Conservation (phyloP, 768 basidiomycete species). For the Lactarius sp. region DNA sequence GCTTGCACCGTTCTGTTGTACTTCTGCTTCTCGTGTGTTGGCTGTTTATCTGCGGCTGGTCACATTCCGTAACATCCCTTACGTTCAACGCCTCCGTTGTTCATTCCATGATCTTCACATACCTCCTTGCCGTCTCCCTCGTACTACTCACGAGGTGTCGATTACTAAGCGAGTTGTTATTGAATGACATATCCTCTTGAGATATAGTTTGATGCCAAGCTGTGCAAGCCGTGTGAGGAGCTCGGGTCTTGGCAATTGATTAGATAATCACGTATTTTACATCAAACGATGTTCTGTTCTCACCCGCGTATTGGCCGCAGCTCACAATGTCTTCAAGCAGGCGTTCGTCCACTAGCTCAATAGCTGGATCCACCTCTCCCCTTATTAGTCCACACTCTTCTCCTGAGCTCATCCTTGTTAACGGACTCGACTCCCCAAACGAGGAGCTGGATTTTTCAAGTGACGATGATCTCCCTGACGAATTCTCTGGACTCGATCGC, state of each 20-base stretch:
- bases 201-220: too few species aligned
- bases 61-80: too few species aligned
- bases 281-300: not conserved
- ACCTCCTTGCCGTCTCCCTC: too few species aligned
- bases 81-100: too few species aligned
- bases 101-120: too few species aligned
- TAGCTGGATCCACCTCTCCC: conserved; percentile 7
- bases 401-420: conserved; percentile 60
- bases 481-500: conserved; percentile 28
- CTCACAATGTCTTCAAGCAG: conserved; percentile 17
- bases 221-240: too few species aligned
- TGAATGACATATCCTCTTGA: too few species aligned
- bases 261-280: conserved; percentile 7
- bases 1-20: too few species aligned
- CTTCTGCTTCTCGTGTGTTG: too few species aligned
- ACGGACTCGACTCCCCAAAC: conserved; percentile 43
- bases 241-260: not conserved
- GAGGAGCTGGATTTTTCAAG: conserved; percentile 36
- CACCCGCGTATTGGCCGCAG: not conserved
- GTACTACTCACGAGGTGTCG: too few species aligned
- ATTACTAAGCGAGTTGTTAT: too few species aligned
- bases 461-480: conserved; percentile 43
- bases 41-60: too few species aligned
- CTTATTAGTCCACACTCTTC: conserved; percentile 1
- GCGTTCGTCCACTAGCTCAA: conserved; percentile 16